Evolutionary conservation across 345 rosid species (phyloP), one percentile per base, ranked within the genome.

Genomic region (Murraya paniculata): DNA sequence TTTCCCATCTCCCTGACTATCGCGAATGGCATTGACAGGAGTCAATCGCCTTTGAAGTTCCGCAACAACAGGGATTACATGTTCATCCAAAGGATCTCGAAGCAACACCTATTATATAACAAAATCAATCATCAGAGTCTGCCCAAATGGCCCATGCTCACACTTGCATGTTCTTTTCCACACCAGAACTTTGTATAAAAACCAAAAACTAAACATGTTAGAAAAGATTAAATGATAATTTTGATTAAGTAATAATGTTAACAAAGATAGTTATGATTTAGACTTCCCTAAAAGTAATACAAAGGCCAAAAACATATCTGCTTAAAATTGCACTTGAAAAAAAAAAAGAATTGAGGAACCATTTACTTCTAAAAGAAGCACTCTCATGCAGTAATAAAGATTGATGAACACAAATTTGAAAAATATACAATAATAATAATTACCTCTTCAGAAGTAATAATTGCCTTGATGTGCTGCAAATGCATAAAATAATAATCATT

Each of bases 361-460:
- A 31, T 7, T 31, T 16, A 31, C 13, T 19, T 4, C 9, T 6
- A 30, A 30, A 18, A 14, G n/a, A 16, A 18, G 28, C 61, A 58
- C 27, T 22, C 24, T n/a, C 7, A n/a, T 24, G 13, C 14, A 5
- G 9, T 22, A 58, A n/a, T 58, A n/a, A 58, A n/a, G 27, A 22
- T 2, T n/a, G 57, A 53, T 18, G 57, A n/a, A 28, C 38, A 60
- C 22, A 53, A 68, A 27, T 0, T 45, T 45, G 5, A 45, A 6
- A 7, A 39, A 73, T 28, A 62, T 28, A 10, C 3, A 80, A 68
- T 14, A n/a, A 41, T 6, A 57, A 33, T 41, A 61, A 66, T 72
- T 62, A 96, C 98, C 98, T 94, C 98, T 24, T 94, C 95, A 33
- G 98, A 79, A 73, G 98, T 96, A 35, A 96, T 96, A 53, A 96